These are phyloP conservation scores for Elsinoe perseae DNA, from an alignment of 2,329 filamentous ascomycete species.

Conservation along the genomic window DNA sequence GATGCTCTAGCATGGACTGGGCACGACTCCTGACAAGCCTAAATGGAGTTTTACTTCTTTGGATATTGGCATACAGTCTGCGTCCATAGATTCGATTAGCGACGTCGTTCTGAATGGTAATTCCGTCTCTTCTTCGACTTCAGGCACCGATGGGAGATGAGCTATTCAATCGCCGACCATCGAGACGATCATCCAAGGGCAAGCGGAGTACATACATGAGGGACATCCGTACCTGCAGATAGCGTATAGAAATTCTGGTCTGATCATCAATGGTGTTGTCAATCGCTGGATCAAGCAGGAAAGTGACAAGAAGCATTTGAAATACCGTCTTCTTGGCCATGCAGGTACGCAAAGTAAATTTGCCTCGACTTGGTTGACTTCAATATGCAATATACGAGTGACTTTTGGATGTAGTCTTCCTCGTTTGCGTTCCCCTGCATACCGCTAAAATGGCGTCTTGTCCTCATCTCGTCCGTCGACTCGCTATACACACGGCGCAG, in stretches of 20 bases:
- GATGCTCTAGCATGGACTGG: too few species aligned
- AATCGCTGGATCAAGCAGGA: not conserved
- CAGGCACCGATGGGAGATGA: not conserved
- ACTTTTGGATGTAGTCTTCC: not conserved
- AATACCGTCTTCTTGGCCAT: not conserved
- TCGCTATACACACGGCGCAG: not conserved
- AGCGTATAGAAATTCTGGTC: not conserved
- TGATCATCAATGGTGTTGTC: not conserved
- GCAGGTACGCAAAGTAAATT: not conserved
- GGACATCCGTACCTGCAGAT: not conserved
- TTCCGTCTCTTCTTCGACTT: not conserved
- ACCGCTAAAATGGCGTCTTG: not conserved
- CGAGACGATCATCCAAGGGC: not conserved
- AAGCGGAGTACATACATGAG: not conserved
- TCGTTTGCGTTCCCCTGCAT: not conserved
- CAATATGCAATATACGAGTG: not conserved
- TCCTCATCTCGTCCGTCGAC: not conserved
- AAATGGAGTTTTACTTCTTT: not conserved
- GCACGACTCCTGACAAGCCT: not conserved
- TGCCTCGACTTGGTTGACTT: not conserved
- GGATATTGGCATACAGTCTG: not conserved
- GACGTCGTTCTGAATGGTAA: not conserved
- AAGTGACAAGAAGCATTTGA: not conserved
- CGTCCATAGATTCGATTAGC: slow-evolving; percentile 6
- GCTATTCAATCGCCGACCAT: not conserved